phyloP scores from a whole-genome alignment of 129 eudicot species.

The Apium graveolens region DNA sequence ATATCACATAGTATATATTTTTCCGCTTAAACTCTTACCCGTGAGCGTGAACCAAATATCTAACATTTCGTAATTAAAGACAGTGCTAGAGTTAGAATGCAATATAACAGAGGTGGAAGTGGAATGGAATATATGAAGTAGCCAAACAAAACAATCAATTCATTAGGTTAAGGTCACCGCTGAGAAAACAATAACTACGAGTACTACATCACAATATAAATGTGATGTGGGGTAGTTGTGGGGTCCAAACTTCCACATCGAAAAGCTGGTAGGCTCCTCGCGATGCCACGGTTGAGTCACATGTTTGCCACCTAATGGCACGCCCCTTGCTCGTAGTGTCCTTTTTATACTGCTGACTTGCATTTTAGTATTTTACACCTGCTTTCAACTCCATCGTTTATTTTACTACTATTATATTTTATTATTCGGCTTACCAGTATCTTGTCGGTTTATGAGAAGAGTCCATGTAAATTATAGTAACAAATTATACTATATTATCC shows the following conservation, averaged over 20 bases:
- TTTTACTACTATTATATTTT: too few relatives aligned
- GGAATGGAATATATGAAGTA: neutral
- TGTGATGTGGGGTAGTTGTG: constrained; percentile 5
- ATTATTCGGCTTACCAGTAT: too few relatives aligned
- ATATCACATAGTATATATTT: too few relatives aligned
- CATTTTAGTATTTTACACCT: neutral
- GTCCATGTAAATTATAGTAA: too few relatives aligned
- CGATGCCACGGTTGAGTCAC: constrained; percentile 35
- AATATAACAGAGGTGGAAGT: too few relatives aligned
- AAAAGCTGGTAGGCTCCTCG: constrained; percentile 5
- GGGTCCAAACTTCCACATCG: constrained; percentile 4
- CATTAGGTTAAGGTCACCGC: neutral
- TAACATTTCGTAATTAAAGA: too few relatives aligned
- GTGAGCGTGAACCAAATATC: too few relatives aligned
- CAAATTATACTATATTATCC: too few relatives aligned
- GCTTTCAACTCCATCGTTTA: too few relatives aligned
- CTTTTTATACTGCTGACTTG: neutral
- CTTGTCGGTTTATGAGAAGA: too few relatives aligned
- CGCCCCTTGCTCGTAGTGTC: neutral
- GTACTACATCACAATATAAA: neutral
- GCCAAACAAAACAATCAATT: neutral
- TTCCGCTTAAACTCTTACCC: too few relatives aligned
- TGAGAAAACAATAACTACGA: neutral
- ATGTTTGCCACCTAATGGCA: constrained; percentile 17
- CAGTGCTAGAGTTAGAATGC: too few relatives aligned